Percentiles rank a stretch among this genome's conserved stretches.
Conservation (phyloP, 345 rosid genomes). For the Syzygium oleosum region DNA sequence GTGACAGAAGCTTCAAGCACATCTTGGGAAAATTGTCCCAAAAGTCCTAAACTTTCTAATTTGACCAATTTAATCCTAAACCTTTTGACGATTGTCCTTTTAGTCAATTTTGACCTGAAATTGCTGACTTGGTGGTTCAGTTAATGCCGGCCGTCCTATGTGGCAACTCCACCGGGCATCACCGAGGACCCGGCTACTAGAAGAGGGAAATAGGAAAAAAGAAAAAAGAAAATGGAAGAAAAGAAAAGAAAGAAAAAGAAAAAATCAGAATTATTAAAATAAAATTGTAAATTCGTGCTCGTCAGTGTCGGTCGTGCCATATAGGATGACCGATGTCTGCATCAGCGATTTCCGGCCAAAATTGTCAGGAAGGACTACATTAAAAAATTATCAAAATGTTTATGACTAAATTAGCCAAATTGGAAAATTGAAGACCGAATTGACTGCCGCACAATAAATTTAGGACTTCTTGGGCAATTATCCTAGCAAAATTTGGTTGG, state of each 20-base stretch:
- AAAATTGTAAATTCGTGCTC: background rate
- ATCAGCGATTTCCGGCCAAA: rapidly evolving
- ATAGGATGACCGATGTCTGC: rapidly evolving
- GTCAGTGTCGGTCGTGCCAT: rapidly evolving
- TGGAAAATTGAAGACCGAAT: rapidly evolving
- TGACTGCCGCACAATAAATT: background rate
- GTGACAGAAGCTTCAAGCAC: background rate
- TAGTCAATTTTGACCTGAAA: no score
- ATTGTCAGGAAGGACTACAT: background rate
- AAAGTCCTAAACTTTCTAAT: no score
- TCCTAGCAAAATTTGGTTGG: background rate
- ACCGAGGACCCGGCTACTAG: background rate
- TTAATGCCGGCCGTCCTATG: background rate
- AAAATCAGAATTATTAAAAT: background rate
- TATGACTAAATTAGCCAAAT: background rate
- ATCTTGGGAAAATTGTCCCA: background rate
- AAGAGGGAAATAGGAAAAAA: background rate
- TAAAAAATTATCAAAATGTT: background rate
- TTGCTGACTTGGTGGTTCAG: no score
- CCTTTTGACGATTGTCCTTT: no score
- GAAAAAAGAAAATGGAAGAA: background rate
- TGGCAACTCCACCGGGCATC: background rate
- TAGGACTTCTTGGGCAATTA: background rate
- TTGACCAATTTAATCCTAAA: background rate
- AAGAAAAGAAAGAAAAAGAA: rapidly evolving